Evolutionary conservation across 2,329 filamentous ascomycete species (phyloP), one percentile per base, ranked within the genome.

Genomic region (Coniochaeta hoffmannii): DNA sequence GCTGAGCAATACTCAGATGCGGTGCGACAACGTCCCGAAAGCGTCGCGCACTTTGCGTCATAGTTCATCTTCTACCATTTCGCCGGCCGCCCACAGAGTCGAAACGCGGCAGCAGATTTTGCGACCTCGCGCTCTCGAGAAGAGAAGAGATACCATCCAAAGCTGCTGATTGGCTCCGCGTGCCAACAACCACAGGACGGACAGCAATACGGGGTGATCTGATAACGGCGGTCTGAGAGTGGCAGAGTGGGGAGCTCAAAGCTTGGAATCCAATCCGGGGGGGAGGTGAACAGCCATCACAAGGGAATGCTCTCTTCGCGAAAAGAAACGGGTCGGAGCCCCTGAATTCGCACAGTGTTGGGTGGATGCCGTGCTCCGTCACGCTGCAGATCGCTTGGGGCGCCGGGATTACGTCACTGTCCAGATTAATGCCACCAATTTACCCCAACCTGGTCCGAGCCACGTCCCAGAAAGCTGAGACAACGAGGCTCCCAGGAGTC

Each of bases 361-460:
- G 15, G 10, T 19, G 11, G 36, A 19, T 41, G 3, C 36, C 24
- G 36, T 41, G 36, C 36, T 41, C 36, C 36, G 36, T 41, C 12
- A n/a, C 36, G 19, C 41, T 46, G 41, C 41, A 46, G 41, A 46
- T 46, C 41, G 38, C 38, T 24, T 9, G 38, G 38, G 38, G 38
- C 8, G 41, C 41, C 41, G 26, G 41, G 41, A 46, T 46, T 46
- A 46, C 41, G 41, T 46, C 41, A 46, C 41, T 46, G 41, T 28
- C n/a, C n/a, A 46, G 41, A 28, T 46, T 46, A 46, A 46, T 46
- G 41, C 41, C 41, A 46, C 22, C 41, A 46, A 15, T 46, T 46
- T 46, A 46, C 41, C 41, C 41, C 41, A 28, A 28, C n/a, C 2
- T 46, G 41, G 41, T 28, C 41, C 41, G 41, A 46, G 41, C 41